Percentiles rank a stretch among this genome's conserved stretches.
phyloP scores from a whole-genome alignment of 768 basidiomycete species.

The Favolaschia claudopus region DNA sequence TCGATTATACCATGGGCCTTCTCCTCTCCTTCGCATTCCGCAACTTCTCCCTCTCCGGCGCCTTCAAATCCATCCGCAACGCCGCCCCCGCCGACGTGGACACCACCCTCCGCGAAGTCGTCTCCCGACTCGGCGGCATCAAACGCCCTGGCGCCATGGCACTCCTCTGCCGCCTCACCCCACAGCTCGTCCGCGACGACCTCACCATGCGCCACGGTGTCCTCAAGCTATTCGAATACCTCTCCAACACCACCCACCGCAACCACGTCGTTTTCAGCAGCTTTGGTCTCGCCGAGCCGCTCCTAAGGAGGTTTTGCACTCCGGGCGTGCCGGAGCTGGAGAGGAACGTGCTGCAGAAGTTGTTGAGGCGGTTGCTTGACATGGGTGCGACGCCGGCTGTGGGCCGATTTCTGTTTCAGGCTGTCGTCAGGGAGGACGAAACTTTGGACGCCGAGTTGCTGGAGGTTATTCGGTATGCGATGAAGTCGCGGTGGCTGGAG shows the following conservation, averaged over 20 bases:
- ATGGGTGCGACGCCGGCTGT: conserved; percentile 75
- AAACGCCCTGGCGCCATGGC: conserved; percentile 66
- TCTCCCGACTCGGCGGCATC: conserved; percentile 57
- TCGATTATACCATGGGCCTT: conserved; percentile 68
- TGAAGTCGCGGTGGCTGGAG: conserved; percentile 80
- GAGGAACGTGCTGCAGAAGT: conserved; percentile 63
- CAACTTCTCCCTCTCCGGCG: conserved; percentile 63
- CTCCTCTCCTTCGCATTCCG: conserved; percentile 72
- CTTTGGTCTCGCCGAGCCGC: conserved; percentile 59
- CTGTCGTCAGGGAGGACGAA: conserved; percentile 55
- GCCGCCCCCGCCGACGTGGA: conserved; percentile 47
- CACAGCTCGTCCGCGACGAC: conserved; percentile 44
- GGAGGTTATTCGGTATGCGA: conserved; percentile 72
- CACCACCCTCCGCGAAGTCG: conserved; percentile 48
- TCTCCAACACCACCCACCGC: conserved; percentile 67
- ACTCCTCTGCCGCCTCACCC: conserved; percentile 62
- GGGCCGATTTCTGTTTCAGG: conserved; percentile 69
- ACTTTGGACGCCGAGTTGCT: conserved; percentile 69
- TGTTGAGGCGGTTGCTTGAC: conserved; percentile 74
- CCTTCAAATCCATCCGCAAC: conserved; percentile 59
- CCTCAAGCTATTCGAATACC: conserved; percentile 68
- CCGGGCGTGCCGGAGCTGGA: conserved; percentile 51
- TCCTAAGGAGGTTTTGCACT: conserved; percentile 57
- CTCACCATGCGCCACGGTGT: conserved; percentile 56
- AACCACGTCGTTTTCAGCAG: conserved; percentile 75